Base-by-base conservation (phyloP, 805 yeast genomes). In the Wickerhamiella bombiphila region DNA sequence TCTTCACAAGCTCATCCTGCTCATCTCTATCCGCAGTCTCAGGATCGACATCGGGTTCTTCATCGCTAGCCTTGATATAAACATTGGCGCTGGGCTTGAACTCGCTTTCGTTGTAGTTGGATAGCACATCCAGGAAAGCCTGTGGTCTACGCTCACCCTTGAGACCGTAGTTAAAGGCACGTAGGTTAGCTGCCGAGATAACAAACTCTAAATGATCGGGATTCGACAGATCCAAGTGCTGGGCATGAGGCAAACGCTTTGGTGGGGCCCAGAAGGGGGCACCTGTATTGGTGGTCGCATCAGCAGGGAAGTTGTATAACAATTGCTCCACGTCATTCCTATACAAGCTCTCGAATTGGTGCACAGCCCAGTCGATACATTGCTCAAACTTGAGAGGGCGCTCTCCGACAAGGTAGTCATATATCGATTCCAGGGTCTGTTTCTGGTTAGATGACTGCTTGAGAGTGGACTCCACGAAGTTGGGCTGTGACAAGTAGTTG, bases 191-290 rank as follows among this genome's bases (percentile, higher is more conserved):
- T 39, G 78, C 97, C 13, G 81, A 93, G 38, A 76, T 76, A 39
- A 91, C 64, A 53, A 88, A 91, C 50, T 80, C 72, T 56, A 76
- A 70, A 57, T 88, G 96, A 50, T 82, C 80, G 9, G 68, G 66
- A 54, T 83, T 74, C 51, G 73, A 64, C 48, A 79, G 66, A 54
- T 85, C 88, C 56, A 91, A 85, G 11, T 47, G 65, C 45, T 85
- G 67, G n/a, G 94, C 82, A 32, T 68, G 71, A 35, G 99, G 99
- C 15, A 94, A 94, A 58, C 97, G 76, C 63, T 91, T 91, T 24
- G 97, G 91, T 39, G 96, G 95, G 16, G 94, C 73, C 99, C 99
- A 91, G 62, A 91, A 91, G 49, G 93, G 91, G 22, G 77, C 85
- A 39, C 98, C 98, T 36, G 69, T 69, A 0, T 94, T 74, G 3